Percentiles rank a stretch among this genome's conserved stretches.
Evolutionary conservation across 2,329 filamentous ascomycete genomes (phyloP).

Genomic region (Fusarium sp.): DNA sequence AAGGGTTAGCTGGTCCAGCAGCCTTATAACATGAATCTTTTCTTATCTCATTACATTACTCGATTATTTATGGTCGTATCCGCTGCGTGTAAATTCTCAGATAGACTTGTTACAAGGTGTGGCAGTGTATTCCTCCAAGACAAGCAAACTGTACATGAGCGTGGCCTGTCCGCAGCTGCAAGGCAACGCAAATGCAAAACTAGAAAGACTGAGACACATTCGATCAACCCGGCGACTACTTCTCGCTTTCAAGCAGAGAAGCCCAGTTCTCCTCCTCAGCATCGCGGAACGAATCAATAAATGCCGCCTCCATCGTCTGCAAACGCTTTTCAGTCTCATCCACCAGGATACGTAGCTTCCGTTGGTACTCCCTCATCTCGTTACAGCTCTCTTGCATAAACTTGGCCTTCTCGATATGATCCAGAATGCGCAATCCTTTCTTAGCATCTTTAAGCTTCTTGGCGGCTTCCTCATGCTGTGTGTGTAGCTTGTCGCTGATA

Average conservation of each 20-base stretch:
- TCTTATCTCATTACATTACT: too few species aligned
- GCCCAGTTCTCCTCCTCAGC: neutral
- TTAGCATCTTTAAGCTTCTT: neutral
- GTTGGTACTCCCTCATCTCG: neutral
- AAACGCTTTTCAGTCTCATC: neutral
- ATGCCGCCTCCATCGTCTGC: neutral
- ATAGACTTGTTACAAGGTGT: too few species aligned
- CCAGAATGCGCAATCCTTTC: neutral
- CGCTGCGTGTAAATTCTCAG: too few species aligned
- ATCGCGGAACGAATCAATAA: neutral
- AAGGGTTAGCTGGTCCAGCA: too few species aligned
- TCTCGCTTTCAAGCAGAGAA: neutral
- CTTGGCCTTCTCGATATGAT: neutral
- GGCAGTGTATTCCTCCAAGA: too few species aligned
- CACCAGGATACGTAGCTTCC: neutral
- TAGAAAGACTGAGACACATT: too few species aligned
- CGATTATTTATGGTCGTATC: too few species aligned
- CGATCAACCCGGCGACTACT: neutral
- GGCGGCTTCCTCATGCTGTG: neutral
- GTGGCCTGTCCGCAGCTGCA: too few species aligned
- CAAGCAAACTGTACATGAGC: too few species aligned
- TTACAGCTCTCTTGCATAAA: neutral
- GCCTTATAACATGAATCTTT: too few species aligned
- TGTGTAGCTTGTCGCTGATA: fast-evolving
- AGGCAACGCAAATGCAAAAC: too few species aligned